phyloP scores from a whole-genome alignment of 2,329 filamentous ascomycete genomes.

The Microthyrium microscopicum region DNA sequence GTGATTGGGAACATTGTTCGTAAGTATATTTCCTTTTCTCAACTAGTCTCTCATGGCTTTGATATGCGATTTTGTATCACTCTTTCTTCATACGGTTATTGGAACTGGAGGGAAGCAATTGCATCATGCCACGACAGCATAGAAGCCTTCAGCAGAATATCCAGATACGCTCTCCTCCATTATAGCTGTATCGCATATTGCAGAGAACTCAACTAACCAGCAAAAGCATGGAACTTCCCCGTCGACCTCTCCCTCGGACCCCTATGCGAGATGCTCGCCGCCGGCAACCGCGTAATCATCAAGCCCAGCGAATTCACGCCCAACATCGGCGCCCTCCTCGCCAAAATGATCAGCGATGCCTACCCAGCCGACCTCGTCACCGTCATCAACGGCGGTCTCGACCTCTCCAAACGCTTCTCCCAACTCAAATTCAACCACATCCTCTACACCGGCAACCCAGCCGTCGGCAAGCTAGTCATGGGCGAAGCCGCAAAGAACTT shows the following conservation, averaged over 20 bases:
- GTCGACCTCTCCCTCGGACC: constrained; percentile 7
- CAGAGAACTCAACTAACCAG: too few species aligned
- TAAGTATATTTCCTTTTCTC: too few species aligned
- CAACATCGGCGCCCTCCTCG: constrained; percentile 4
- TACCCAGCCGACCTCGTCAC: constrained; percentile 6
- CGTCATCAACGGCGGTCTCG: constrained; percentile 5
- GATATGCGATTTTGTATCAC: too few species aligned
- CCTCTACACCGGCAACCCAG: constrained; percentile 23
- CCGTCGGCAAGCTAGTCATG: constrained; percentile 22
- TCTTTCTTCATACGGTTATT: too few species aligned
- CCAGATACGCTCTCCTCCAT: too few species aligned
- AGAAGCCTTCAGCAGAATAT: too few species aligned
- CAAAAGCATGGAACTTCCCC: constrained; percentile 6
- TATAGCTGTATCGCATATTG: too few species aligned
- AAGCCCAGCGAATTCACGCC: constrained; percentile 7
- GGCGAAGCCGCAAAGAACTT: constrained; percentile 22
- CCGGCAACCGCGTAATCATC: constrained; percentile 7
- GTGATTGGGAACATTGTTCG: constrained; percentile 6
- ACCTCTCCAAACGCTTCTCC: constrained; percentile 7
- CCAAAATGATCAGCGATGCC: constrained; percentile 5
- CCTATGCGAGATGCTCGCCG: constrained; percentile 6
- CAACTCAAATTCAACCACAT: constrained; percentile 15
- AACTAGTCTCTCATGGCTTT: too few species aligned
- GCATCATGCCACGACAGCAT: too few species aligned
- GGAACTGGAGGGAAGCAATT: too few species aligned